Conservation (phyloP, 139 green algal species). For the Chlorella vulgaris region DNA sequence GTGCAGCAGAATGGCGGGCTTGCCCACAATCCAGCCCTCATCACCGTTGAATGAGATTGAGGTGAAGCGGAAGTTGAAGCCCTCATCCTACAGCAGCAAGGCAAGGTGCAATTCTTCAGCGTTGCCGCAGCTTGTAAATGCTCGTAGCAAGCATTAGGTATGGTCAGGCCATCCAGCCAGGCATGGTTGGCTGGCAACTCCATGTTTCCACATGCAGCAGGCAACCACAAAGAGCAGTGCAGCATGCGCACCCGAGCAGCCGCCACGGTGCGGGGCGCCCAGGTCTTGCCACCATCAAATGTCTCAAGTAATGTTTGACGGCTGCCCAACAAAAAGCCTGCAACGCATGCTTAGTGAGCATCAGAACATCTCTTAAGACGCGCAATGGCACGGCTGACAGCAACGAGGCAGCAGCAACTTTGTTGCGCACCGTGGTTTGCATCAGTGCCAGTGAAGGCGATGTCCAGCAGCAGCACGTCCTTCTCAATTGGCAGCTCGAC, state of each 20-base stretch:
- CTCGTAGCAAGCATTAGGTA: not conserved
- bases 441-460: slow-evolving; percentile 89
- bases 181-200: no score
- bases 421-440: slow-evolving; percentile 88
- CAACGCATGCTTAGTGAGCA: not conserved
- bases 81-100: slow-evolving; percentile 66
- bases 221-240: no score
- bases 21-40: slow-evolving; percentile 99
- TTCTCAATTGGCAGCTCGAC: slow-evolving; percentile 86
- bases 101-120: no score
- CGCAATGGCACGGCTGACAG: no score
- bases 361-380: no score
- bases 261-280: slow-evolving; percentile 73
- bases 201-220: no score
- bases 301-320: slow-evolving; percentile 98
- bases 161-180: not conserved
- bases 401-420: no score
- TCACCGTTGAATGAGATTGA: slow-evolving; percentile 93
- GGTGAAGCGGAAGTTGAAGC: slow-evolving; percentile 97
- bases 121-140: not conserved
- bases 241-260: slow-evolving; percentile 37
- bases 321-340: slow-evolving; percentile 96
- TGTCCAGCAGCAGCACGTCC: slow-evolving; percentile 95
- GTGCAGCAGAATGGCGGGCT: slow-evolving; percentile 98
- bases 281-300: slow-evolving; percentile 94